Evolutionary conservation across 768 basidiomycete genomes (phyloP).

Genomic region (Lentinula edodes): DNA sequence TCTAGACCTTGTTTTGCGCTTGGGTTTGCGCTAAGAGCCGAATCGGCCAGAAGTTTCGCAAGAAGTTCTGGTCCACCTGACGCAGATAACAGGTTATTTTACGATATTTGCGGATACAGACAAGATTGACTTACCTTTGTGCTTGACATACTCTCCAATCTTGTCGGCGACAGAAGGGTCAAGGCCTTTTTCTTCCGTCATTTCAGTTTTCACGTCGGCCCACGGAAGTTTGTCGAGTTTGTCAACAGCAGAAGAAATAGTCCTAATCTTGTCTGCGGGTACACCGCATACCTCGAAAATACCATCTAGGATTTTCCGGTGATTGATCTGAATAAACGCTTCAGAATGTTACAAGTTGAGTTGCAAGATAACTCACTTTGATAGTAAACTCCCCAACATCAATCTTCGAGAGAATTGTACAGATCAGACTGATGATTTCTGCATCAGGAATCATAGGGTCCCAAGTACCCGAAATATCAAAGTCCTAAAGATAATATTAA

Average conservation of each 20-base stretch:
- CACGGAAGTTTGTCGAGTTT: constrained; percentile 98
- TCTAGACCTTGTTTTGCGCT: constrained; percentile 76
- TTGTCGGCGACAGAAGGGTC: constrained; percentile 77
- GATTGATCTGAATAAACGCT: constrained; percentile 61
- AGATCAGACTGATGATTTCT: constrained; percentile 78
- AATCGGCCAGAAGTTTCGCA: constrained; percentile 59
- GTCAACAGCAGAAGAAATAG: constrained; percentile 95
- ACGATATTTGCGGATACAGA: neutral
- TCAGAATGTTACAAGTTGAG: neutral
- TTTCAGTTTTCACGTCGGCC: constrained; percentile 90
- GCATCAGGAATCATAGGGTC: constrained; percentile 98
- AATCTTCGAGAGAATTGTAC: constrained; percentile 73
- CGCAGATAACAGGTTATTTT: neutral
- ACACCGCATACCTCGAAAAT: constrained; percentile 97
- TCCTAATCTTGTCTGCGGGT: constrained; percentile 78
- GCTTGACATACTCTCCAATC: constrained; percentile 96
- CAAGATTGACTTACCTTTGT: constrained; percentile 60
- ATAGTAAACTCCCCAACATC: constrained; percentile 94
- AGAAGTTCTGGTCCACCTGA: constrained; percentile 78
- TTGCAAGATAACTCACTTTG: constrained; percentile 48
- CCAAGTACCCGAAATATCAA: constrained; percentile 89
- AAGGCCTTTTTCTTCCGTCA: constrained; percentile 94
- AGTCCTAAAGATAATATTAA: constrained; percentile 53
- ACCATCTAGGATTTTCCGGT: constrained; percentile 95
- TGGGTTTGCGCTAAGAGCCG: constrained; percentile 57